A percentile compares a stretch with the other conserved stretches of the same genome.
These are phyloP conservation scores for Plasmodium cynomolgi DNA, from an alignment of 169 alveolate genomes.

Conservation along the genomic window DNA sequence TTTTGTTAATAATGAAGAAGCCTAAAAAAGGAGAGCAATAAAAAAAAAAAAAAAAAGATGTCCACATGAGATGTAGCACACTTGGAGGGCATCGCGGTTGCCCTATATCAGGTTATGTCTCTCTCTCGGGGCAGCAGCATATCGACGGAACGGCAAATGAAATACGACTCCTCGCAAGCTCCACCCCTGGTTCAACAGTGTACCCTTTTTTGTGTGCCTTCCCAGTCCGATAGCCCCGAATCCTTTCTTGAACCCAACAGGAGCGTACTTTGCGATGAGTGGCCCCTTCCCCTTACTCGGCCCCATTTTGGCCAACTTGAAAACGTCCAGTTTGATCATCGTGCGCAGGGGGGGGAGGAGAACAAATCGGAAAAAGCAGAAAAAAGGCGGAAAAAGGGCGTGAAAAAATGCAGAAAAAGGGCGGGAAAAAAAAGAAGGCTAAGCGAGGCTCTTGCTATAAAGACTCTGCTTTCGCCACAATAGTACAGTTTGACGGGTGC, in stretches of 20 bases:
- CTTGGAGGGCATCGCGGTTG: neutral
- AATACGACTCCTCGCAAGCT: neutral
- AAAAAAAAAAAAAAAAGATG: neutral
- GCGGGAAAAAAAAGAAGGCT: neutral
- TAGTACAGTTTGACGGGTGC: neutral
- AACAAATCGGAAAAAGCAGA: neutral
- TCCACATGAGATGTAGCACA: neutral
- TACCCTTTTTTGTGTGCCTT: constrained; percentile 89
- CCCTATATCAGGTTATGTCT: neutral
- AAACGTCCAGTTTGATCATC: constrained; percentile 73
- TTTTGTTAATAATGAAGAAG: constrained; percentile 86
- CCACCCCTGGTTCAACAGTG: neutral
- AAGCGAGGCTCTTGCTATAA: neutral
- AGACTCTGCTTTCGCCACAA: neutral
- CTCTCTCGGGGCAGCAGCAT: neutral
- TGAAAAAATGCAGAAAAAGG: neutral
- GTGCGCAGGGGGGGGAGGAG: neutral
- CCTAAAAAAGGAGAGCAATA: constrained; percentile 72
- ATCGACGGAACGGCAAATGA: neutral
- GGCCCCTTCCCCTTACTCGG: constrained; percentile 92
- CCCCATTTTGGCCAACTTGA: constrained; percentile 81
- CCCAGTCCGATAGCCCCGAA: constrained; percentile 92
- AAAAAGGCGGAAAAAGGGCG: neutral
- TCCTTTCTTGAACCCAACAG: constrained; percentile 90
- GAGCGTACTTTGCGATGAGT: constrained; percentile 87